Conservation (phyloP, 805 yeast species). For the Zygoascus flipseniorum region DNA sequence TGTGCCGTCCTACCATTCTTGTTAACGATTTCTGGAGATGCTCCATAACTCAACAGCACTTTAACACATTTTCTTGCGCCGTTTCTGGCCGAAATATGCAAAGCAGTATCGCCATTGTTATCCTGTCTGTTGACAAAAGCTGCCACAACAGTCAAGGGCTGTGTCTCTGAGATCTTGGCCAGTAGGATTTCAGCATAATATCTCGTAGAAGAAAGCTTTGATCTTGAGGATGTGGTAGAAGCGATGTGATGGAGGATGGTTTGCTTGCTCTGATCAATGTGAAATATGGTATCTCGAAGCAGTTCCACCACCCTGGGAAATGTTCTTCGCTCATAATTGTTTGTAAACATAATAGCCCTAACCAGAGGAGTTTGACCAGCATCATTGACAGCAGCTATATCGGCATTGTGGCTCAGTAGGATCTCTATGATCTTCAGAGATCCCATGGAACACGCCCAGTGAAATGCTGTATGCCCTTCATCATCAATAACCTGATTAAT, state of each 20-base stretch:
- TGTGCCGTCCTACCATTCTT: conserved; percentile 32
- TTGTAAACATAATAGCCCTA: conserved; percentile 77
- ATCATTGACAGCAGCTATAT: conserved; percentile 48
- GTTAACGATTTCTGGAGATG: conserved; percentile 37
- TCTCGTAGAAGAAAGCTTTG: conserved; percentile 68
- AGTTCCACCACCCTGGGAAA: conserved; percentile 73
- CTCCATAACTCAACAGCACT: conserved; percentile 40
- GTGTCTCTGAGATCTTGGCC: conserved; percentile 60
- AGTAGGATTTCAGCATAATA: conserved; percentile 74
- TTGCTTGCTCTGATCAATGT: conserved; percentile 60
- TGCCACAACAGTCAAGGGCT: conserved; percentile 45
- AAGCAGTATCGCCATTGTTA: conserved; percentile 73
- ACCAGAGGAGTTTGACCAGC: conserved; percentile 84
- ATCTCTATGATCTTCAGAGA: conserved; percentile 68
- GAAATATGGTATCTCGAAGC: conserved; percentile 67
- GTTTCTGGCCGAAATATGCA: conserved; percentile 64
- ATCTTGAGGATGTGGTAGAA: conserved; percentile 52
- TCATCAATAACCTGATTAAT: conserved; percentile 80
- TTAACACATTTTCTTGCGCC: conserved; percentile 40
- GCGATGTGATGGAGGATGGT: conserved; percentile 86
- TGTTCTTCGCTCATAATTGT: conserved; percentile 71
- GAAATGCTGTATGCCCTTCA: conserved; percentile 90
- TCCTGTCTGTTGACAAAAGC: conserved; percentile 64
- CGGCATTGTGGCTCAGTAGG: conserved; percentile 67
- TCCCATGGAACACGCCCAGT: conserved; percentile 98